Percentiles rank a stretch among this genome's conserved stretches.
Conservation (phyloP, 257 asterid species). For the Jaltomata sinuosa region DNA sequence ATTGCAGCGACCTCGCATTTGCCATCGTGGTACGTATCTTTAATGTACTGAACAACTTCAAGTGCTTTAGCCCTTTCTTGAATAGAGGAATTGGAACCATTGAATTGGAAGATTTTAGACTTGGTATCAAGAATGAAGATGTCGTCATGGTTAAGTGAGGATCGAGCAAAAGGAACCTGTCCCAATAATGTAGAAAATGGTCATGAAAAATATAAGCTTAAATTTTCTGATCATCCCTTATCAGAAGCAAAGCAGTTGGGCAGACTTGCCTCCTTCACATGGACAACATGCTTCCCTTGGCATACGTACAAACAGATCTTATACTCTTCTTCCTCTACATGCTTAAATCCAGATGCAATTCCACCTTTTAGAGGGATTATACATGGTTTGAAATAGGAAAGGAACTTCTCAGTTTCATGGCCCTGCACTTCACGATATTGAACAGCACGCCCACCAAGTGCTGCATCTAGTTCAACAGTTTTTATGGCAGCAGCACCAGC, state of each 20-base stretch:
- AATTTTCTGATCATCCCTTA: background rate
- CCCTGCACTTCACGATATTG: conserved; percentile 98
- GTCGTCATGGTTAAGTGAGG: conserved; percentile 95
- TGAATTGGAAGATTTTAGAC: conserved; percentile 87
- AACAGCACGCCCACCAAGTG: conserved; percentile 95
- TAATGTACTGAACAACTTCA: conserved; percentile 95
- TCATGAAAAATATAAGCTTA: background rate
- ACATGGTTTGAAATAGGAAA: conserved; percentile 96
- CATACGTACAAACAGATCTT: conserved; percentile 70
- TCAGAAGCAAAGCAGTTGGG: conserved; percentile 3
- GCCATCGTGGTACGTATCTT: conserved; percentile 92
- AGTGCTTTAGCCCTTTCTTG: conserved; percentile 99
- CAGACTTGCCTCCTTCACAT: conserved; percentile 80
- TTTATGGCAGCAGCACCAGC: conserved; percentile 87
- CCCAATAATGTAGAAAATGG: conserved; percentile 13
- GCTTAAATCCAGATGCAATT: conserved; percentile 86
- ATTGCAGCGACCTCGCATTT: conserved; percentile 94
- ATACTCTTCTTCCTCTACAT: conserved; percentile 70
- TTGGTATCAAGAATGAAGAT: conserved; percentile 90
- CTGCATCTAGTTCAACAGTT: conserved; percentile 88
- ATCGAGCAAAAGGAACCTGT: conserved; percentile 89
- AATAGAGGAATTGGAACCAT: conserved; percentile 92
- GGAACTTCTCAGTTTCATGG: conserved; percentile 92
- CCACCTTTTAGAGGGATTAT: conserved; percentile 98
- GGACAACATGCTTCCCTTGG: conserved; percentile 95